Evolutionary conservation across 495 filamentous ascomycete genomes (phyloP), one percentile per base, ranked within the genome.

Genomic region (Penicillium cinerascens): DNA sequence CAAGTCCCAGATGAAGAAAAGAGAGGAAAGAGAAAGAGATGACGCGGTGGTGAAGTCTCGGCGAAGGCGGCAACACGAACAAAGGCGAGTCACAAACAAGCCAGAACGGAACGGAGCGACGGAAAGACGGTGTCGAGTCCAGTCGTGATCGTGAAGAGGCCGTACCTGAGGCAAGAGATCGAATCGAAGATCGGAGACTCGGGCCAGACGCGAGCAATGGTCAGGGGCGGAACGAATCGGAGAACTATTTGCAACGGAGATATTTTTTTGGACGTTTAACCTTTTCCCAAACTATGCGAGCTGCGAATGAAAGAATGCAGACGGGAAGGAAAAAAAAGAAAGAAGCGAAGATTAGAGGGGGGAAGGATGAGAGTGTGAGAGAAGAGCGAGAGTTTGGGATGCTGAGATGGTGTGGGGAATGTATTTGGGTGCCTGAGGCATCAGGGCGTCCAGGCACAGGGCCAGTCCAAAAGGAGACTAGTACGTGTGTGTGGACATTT

Each of bases 271-370:
- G 38, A 44, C 23, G 23, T 25, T 40, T 44, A 44, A 17, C 29
- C 16, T 46, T 47, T 63, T 59, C 46, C 51, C 45, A 52, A 59
- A 33, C 23, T 42, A 57, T 51, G 47, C 51, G 58, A 63, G 65
- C 63, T 59, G 64, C 54, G 60, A 68, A 69, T 58, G 65, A 73
- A 64, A 56, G 64, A 67, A 56, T 64, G 67, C 64, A 59, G 64
- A 39, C 37, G 37, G 37, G 37, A 39, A 43, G 55, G 62, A 61
- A 62, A 42, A 53, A 58, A 59, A 60, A 61, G 59, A 66, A 60
- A 55, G 52, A 55, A 65, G 52, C 57, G 60, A 75, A 73, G 66
- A 59, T 51, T 58, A 62, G 42, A 47, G 29, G 70, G 74, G 52
- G 20, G 48, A 49, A 41, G 51, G 43, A 43, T 47, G 38, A 56